phyloP scores from a whole-genome alignment of 371 early-diverging fungal genomes.

The Mucor plumbeus region DNA sequence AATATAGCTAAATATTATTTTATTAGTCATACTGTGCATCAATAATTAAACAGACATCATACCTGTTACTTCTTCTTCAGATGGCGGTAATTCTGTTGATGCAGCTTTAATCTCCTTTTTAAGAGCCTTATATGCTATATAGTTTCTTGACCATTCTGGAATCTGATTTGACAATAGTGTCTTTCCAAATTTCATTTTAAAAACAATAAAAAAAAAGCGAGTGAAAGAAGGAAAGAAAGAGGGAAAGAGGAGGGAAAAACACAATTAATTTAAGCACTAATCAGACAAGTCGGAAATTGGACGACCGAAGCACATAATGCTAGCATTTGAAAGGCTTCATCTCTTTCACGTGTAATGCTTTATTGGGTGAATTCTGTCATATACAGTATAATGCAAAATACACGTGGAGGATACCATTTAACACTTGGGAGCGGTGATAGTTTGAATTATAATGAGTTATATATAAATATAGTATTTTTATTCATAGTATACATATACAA shows the following conservation, averaged over 20 bases:
- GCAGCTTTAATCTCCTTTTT: slow-evolving; percentile 71
- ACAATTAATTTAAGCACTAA: background rate
- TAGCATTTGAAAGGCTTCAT: background rate
- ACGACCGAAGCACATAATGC: slow-evolving; percentile 6
- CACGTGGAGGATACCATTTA: background rate
- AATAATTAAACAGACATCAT: background rate
- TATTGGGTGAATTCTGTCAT: slow-evolving; percentile 8
- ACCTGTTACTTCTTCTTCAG: slow-evolving; percentile 52
- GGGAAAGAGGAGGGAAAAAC: background rate
- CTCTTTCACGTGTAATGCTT: slow-evolving; percentile 12
- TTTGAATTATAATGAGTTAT: background rate
- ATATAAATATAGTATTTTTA: background rate
- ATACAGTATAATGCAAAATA: background rate
- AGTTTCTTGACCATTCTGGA: slow-evolving; percentile 75
- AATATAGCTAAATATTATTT: slow-evolving; percentile 51
- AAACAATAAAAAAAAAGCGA: slow-evolving; percentile 22
- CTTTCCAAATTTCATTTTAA: slow-evolving; percentile 76
- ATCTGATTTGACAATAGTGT: slow-evolving; percentile 63
- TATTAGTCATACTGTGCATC: background rate
- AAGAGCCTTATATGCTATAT: slow-evolving; percentile 68
- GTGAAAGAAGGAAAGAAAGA: slow-evolving; percentile 13
- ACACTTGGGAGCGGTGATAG: background rate
- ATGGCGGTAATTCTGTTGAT: slow-evolving; percentile 37
- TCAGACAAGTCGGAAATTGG: slow-evolving; percentile 6
- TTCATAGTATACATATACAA: background rate